Evolutionary conservation across 2,329 filamentous ascomycete genomes (phyloP).

Genomic region (Aspergillus flavus): DNA sequence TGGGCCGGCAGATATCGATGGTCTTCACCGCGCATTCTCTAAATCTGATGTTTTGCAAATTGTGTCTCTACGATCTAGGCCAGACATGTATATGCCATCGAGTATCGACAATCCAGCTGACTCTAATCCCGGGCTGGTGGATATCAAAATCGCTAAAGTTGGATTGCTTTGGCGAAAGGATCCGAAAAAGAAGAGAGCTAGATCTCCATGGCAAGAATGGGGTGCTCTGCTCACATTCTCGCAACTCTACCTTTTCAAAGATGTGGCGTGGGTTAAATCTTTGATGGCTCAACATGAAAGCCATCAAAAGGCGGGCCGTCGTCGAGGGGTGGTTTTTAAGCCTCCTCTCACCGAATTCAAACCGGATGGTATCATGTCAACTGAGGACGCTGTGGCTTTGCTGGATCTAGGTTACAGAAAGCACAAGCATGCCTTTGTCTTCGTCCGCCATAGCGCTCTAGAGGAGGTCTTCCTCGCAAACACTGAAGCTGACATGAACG

Average conservation of each 20-base stretch:
- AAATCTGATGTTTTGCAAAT: constrained; percentile 92
- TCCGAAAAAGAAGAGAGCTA: constrained; percentile 85
- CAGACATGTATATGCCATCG: constrained; percentile 93
- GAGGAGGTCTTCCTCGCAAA: constrained; percentile 93
- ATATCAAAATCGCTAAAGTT: constrained; percentile 97
- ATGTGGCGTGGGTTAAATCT: constrained; percentile 87
- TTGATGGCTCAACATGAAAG: constrained; percentile 85
- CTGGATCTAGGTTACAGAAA: constrained; percentile 83
- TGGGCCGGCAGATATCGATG: constrained; percentile 73
- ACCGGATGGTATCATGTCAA: constrained; percentile 89
- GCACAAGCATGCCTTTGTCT: constrained; percentile 93
- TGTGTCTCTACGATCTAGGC: constrained; percentile 87
- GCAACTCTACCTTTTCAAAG: constrained; percentile 94
- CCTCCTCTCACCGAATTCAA: constrained; percentile 91
- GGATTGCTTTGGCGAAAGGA: constrained; percentile 95
- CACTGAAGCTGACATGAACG: constrained; percentile 87
- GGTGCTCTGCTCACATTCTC: constrained; percentile 95
- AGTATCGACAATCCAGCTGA: constrained; percentile 83
- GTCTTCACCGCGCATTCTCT: constrained; percentile 85
- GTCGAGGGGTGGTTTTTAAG: constrained; percentile 81
- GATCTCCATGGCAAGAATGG: constrained; percentile 99
- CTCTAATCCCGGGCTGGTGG: constrained; percentile 87
- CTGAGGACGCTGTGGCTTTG: constrained; percentile 86
- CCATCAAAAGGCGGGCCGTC: constrained; percentile 76
- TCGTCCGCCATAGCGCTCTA: constrained; percentile 80